Conservation (phyloP, 352 stramenopile species). For the Globisporangium carolinianum region DNA sequence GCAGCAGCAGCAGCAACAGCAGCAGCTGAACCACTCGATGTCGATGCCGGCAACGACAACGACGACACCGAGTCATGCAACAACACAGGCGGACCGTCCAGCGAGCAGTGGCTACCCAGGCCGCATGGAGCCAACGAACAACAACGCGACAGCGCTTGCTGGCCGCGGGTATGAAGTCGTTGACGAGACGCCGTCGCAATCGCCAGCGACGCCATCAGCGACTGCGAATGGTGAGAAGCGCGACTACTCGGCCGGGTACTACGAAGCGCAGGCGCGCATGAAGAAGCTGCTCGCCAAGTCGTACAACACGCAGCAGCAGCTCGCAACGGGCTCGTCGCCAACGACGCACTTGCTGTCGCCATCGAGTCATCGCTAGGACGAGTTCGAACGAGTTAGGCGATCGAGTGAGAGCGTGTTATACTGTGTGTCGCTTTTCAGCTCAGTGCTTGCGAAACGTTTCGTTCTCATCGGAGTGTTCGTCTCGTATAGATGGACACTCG, state of each 20-base stretch:
- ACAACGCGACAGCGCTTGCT: conserved; percentile 17
- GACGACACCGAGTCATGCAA: too few relatives aligned
- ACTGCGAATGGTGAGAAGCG: conserved; percentile 6
- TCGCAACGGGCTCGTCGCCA: conserved; percentile 35
- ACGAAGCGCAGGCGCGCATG: conserved; percentile 69
- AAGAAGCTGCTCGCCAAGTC: conserved; percentile 72
- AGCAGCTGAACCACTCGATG: background rate
- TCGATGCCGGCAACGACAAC: background rate
- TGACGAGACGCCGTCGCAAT: conserved; percentile 19
- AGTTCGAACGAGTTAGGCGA: too few relatives aligned
- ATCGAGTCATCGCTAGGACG: conserved; percentile 1
- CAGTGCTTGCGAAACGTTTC: too few relatives aligned
- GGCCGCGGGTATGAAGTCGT: conserved; percentile 33
- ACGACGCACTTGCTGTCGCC: conserved; percentile 2
- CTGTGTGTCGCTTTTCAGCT: too few relatives aligned
- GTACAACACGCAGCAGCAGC: conserved; percentile 74
- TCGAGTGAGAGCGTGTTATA: too few relatives aligned
- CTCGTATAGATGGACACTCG: too few relatives aligned
- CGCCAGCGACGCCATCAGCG: background rate
- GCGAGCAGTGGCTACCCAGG: background rate
- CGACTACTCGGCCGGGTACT: conserved; percentile 42
- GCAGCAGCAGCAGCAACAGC: conserved; percentile 9
- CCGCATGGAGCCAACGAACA: background rate
- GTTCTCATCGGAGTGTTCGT: too few relatives aligned
- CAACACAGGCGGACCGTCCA: background rate